These are phyloP conservation scores for Porodaedalea pini DNA, from an alignment of 1,284 basidiomycete species.

Conservation along the genomic window DNA sequence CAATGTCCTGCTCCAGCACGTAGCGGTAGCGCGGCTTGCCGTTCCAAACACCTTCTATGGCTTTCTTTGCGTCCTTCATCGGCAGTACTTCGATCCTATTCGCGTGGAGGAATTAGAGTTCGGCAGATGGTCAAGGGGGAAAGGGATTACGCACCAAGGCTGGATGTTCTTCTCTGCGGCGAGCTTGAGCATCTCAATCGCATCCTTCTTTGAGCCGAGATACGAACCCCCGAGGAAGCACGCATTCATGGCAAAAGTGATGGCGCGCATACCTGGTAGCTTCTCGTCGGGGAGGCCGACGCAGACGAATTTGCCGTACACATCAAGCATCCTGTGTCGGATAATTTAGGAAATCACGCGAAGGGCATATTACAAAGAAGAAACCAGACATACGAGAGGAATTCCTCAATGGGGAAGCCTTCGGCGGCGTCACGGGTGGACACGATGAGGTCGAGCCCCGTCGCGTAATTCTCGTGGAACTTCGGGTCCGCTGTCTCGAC, in stretches of 20 bases:
- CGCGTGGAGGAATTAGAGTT: neutral
- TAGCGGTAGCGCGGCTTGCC: slow-evolving; percentile 52
- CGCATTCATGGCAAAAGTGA: slow-evolving; percentile 38
- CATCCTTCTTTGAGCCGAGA: slow-evolving; percentile 65
- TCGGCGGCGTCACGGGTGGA: slow-evolving; percentile 39
- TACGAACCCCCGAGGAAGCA: slow-evolving; percentile 41
- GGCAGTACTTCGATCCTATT: slow-evolving; percentile 44
- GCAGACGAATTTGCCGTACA: slow-evolving; percentile 52
- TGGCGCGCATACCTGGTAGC: slow-evolving; percentile 36
- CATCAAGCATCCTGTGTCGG: slow-evolving; percentile 41
- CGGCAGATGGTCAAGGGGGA: neutral
- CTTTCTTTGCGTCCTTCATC: slow-evolving; percentile 56
- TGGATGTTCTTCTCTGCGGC: slow-evolving; percentile 52
- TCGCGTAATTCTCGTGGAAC: slow-evolving; percentile 43
- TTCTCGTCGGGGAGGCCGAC: slow-evolving; percentile 50
- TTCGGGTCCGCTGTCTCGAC: slow-evolving; percentile 42
- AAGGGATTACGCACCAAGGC: slow-evolving; percentile 36
- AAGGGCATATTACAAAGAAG: too few relatives aligned
- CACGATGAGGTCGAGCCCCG: slow-evolving; percentile 60
- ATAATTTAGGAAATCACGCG: neutral
- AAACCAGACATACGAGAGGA: slow-evolving; percentile 27
- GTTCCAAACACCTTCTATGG: slow-evolving; percentile 49
- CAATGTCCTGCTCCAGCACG: slow-evolving; percentile 40
- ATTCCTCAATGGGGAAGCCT: slow-evolving; percentile 33
- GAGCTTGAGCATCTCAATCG: slow-evolving; percentile 54